A percentile compares a stretch with the other conserved stretches of the same genome.
Evolutionary conservation across 2,329 filamentous ascomycete species (phyloP).

Genomic region (Pezicula carpinea): DNA sequence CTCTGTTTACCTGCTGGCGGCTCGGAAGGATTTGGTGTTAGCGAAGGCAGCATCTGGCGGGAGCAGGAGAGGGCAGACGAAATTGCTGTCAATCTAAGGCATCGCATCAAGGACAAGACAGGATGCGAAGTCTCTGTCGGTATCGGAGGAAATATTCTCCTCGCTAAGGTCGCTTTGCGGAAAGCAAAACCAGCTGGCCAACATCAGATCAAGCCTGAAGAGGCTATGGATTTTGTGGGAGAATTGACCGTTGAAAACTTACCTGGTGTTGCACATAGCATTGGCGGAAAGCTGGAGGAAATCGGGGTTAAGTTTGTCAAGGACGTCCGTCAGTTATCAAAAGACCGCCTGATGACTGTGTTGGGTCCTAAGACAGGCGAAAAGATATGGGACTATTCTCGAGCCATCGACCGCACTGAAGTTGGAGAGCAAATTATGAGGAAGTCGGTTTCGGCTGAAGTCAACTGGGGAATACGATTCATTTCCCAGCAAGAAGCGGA

Average conservation of each 20-base stretch:
- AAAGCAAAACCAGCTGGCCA: slow-evolving; percentile 95
- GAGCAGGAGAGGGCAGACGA: slow-evolving; percentile 77
- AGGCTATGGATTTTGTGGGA: slow-evolving; percentile 71
- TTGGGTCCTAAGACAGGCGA: slow-evolving; percentile 91
- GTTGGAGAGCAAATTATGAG: slow-evolving; percentile 81
- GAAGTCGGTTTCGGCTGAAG: slow-evolving; percentile 94
- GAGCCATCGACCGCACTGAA: slow-evolving; percentile 80
- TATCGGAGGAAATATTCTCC: slow-evolving; percentile 84
- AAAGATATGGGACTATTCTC: slow-evolving; percentile 83
- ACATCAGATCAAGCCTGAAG: slow-evolving; percentile 78
- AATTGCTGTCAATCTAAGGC: slow-evolving; percentile 63
- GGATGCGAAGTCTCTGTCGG: slow-evolving; percentile 88
- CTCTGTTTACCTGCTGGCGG: slow-evolving; percentile 62
- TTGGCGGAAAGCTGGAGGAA: slow-evolving; percentile 82
- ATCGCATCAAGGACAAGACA: slow-evolving; percentile 67
- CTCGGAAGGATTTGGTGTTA: slow-evolving; percentile 59
- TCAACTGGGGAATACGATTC: slow-evolving; percentile 98
- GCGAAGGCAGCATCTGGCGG: slow-evolving; percentile 65
- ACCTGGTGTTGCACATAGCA: slow-evolving; percentile 88
- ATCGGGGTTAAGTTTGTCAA: slow-evolving; percentile 77
- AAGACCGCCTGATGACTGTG: slow-evolving; percentile 66
- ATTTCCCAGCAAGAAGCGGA: slow-evolving; percentile 89
- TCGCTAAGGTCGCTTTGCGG: slow-evolving; percentile 84
- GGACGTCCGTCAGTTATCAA: slow-evolving; percentile 73
- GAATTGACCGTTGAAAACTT: slow-evolving; percentile 74